These are phyloP conservation scores for Suhomyces sp. DNA, from an alignment of 805 yeast genomes.

Conservation along the genomic window DNA sequence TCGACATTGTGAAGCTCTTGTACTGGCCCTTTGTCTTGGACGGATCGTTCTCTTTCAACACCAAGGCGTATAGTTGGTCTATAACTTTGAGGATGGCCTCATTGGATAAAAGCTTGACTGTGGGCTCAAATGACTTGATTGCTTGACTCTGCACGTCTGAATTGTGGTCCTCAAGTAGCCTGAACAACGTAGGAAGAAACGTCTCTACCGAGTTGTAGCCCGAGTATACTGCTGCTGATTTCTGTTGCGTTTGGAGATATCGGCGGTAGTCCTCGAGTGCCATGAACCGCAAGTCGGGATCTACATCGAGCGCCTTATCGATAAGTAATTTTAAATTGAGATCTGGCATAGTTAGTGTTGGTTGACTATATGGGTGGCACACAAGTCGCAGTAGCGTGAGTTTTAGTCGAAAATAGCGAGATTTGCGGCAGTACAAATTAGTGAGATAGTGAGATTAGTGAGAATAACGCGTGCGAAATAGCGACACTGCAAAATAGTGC, in stretches of 20 bases:
- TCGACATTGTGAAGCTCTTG: constrained; percentile 42
- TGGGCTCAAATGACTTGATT: constrained; percentile 52
- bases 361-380: background rate
- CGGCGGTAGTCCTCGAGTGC: constrained; percentile 71
- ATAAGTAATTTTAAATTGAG: constrained; percentile 28
- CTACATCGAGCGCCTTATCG: constrained; percentile 58
- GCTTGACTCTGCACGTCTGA: constrained; percentile 77
- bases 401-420: background rate
- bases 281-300: constrained; percentile 83
- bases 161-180: constrained; percentile 55
- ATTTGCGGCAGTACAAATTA: background rate
- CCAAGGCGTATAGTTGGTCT: constrained; percentile 22
- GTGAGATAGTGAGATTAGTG: background rate
- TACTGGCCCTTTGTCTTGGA: constrained; percentile 13
- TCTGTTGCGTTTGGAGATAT: constrained; percentile 18
- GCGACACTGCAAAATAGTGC: background rate
- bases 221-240: constrained; percentile 1
- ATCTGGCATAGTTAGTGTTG: constrained; percentile 16
- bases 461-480: background rate
- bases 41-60: constrained; percentile 15
- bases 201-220: constrained; percentile 5
- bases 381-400: background rate
- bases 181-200: constrained; percentile 40
- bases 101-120: constrained; percentile 36
- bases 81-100: constrained; percentile 30